phyloP scores from a whole-genome alignment of 257 asterid species.

The Solanum gandarillasii region DNA sequence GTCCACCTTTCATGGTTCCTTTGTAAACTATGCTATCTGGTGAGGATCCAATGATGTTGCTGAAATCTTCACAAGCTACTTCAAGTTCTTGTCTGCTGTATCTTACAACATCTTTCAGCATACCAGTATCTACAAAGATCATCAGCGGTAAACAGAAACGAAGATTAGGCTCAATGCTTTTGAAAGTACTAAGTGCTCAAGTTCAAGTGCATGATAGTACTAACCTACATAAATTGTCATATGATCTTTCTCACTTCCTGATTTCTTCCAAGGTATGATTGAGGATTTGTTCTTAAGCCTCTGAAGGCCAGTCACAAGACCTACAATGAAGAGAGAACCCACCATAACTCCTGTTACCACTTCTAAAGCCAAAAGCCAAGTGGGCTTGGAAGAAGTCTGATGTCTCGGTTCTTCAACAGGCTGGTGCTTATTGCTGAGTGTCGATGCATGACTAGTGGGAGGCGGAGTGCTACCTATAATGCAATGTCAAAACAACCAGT shows the following conservation, averaged over 20 bases:
- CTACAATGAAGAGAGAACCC: conserved; percentile 48
- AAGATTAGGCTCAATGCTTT: neutral
- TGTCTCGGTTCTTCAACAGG: conserved; percentile 33
- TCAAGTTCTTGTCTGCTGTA: conserved; percentile 85
- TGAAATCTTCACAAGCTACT: conserved; percentile 96
- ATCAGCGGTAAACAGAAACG: neutral
- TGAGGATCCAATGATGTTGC: conserved; percentile 89
- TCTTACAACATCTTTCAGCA: conserved; percentile 49
- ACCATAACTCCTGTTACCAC: conserved; percentile 66
- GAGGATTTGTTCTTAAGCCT: conserved; percentile 63
- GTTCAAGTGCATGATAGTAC: conserved; percentile 4
- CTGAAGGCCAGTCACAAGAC: conserved; percentile 42
- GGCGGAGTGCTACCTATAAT: conserved; percentile 30
- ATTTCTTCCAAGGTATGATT: conserved; percentile 84
- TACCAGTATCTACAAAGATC: conserved; percentile 50
- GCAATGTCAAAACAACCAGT: neutral
- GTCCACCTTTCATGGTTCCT: conserved; percentile 79
- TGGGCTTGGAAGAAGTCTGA: conserved; percentile 43
- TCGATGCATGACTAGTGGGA: conserved; percentile 28
- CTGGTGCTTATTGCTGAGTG: conserved; percentile 25
- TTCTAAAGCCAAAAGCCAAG: conserved; percentile 75
- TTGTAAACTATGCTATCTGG: conserved; percentile 73
- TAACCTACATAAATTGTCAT: conserved; percentile 57
- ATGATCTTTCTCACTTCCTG: conserved; percentile 57
- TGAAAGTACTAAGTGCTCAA: neutral